Evolutionary conservation across 495 filamentous ascomycete species (phyloP), one percentile per base, ranked within the genome.

Genomic region (Aspergillus panamensis): DNA sequence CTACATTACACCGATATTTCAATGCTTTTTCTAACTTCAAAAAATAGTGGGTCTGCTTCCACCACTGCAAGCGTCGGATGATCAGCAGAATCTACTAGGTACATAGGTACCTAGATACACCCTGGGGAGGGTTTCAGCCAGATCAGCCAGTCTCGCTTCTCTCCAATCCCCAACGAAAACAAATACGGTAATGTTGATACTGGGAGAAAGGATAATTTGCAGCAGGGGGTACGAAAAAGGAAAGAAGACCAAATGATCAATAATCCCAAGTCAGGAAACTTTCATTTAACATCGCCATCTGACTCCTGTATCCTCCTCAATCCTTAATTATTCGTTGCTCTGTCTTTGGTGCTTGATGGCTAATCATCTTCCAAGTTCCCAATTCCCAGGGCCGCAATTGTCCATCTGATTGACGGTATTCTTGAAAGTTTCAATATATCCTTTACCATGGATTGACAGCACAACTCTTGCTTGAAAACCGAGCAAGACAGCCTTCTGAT

Each of bases 41-140:
- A 8, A 39, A 39, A 39, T n/a, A 62, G 49, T 58, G 50, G 60
- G 51, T 39, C 51, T 50, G 51, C 59, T 55, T 55, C 57, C 53
- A 53, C 42, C 33, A 56, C 43, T 62, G 48, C 62, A 54, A 55
- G 58, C 59, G 52, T 61, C 62, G 62, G 62, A 65, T 59, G 62
- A 65, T 65, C 62, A 59, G 52, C 60, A 35, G 25, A 59, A 65
- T 58, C 58, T 48, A 48, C 33, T n/a, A n/a, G n/a, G n/a, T n/a
- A n/a, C n/a, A n/a, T n/a, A n/a, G n/a, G n/a, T n/a, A n/a, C n/a
- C n/a, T 39, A 10, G 10, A 8, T 39, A 10, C 51, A 53, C 43
- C 43, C 58, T 60, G 55, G 55, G 55, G 53, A 48, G 33, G 25
- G 35, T 55, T 61, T 52, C 58, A 32, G 37, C 53, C 48, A 57